Evolutionary conservation across 2,329 filamentous ascomycete species (phyloP).

Genomic region (Ophiostoma angusticollis): DNA sequence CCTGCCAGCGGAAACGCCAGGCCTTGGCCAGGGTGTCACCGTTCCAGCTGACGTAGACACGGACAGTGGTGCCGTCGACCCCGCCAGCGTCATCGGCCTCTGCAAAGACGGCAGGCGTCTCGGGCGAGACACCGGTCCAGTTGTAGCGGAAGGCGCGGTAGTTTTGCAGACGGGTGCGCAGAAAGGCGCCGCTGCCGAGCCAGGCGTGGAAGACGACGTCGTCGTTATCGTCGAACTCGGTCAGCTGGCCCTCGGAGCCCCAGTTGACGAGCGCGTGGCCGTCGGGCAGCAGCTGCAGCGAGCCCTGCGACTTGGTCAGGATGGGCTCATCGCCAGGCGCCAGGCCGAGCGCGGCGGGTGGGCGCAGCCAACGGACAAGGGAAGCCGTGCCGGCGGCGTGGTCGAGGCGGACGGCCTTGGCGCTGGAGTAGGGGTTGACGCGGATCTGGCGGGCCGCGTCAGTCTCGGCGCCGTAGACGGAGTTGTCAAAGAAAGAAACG

Average conservation of each 20-base stretch:
- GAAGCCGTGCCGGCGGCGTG: constrained; percentile 29
- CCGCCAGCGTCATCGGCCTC: constrained; percentile 12
- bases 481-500: constrained; percentile 39
- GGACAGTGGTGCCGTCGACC: constrained; percentile 10
- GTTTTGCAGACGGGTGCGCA: constrained; percentile 31
- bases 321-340: constrained; percentile 1
- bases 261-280: constrained; percentile 44
- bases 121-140: constrained; percentile 36
- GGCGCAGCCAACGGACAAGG: constrained; percentile 32
- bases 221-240: constrained; percentile 35
- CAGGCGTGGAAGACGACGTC: constrained; percentile 39
- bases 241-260: constrained; percentile 37
- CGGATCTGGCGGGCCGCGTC: constrained; percentile 16
- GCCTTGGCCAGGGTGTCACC: constrained; percentile 26
- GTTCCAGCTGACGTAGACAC: constrained; percentile 31
- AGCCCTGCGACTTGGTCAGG: constrained; percentile 23
- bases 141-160: constrained; percentile 42
- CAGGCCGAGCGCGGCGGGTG: constrained; percentile 20
- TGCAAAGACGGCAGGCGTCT: constrained; percentile 21
- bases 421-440: constrained; percentile 24
- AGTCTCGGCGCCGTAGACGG: constrained; percentile 29
- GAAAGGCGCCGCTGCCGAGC: constrained; percentile 25
- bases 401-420: constrained; percentile 33
- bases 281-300: constrained; percentile 40
- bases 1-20: constrained; percentile 14